phyloP scores from a whole-genome alignment of 2,329 filamentous ascomycete species.

The Lachnellula occidentalis region DNA sequence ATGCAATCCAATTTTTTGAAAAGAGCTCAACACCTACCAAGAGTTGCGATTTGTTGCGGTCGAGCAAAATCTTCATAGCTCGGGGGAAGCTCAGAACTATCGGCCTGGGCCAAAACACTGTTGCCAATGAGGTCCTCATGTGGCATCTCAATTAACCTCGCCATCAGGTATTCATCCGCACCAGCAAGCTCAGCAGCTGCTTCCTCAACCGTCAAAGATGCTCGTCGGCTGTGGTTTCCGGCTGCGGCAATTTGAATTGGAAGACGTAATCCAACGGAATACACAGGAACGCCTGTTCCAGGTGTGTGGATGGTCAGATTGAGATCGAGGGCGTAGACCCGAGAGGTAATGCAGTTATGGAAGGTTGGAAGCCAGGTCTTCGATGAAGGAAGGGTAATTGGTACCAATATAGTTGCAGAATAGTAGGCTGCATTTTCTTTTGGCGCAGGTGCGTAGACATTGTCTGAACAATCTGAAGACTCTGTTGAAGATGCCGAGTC shows the following conservation, averaged over 20 bases:
- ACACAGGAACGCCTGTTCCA: slow-evolving; percentile 34
- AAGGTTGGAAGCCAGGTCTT: slow-evolving; percentile 65
- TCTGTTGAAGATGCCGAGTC: slow-evolving; percentile 25
- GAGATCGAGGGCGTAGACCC: slow-evolving; percentile 57
- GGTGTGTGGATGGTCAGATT: slow-evolving; percentile 49
- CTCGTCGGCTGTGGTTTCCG: slow-evolving; percentile 14
- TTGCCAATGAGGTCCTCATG: slow-evolving; percentile 21
- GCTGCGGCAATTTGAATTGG: slow-evolving; percentile 28
- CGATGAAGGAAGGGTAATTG: slow-evolving; percentile 53
- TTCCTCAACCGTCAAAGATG: slow-evolving; percentile 15
- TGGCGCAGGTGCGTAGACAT: slow-evolving; percentile 1
- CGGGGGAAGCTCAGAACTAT: slow-evolving; percentile 21
- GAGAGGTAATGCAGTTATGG: slow-evolving; percentile 61
- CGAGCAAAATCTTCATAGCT: slow-evolving; percentile 25
- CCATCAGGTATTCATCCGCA: slow-evolving; percentile 24
- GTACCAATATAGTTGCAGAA: slow-evolving; percentile 57
- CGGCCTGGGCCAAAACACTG: slow-evolving; percentile 17
- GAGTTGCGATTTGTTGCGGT: slow-evolving; percentile 5
- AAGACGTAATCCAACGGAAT: slow-evolving; percentile 28
- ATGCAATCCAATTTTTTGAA: slow-evolving; percentile 1
- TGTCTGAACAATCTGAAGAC: slow-evolving; percentile 23
- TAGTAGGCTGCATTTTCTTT: slow-evolving; percentile 36
- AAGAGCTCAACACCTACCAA: slow-evolving; percentile 11
- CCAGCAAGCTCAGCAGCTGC: slow-evolving; percentile 25
- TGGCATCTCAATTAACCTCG: slow-evolving; percentile 26